These are phyloP conservation scores for Neofusicoccum cordaticola DNA, from an alignment of 2,329 filamentous ascomycete species.

Conservation along the genomic window DNA sequence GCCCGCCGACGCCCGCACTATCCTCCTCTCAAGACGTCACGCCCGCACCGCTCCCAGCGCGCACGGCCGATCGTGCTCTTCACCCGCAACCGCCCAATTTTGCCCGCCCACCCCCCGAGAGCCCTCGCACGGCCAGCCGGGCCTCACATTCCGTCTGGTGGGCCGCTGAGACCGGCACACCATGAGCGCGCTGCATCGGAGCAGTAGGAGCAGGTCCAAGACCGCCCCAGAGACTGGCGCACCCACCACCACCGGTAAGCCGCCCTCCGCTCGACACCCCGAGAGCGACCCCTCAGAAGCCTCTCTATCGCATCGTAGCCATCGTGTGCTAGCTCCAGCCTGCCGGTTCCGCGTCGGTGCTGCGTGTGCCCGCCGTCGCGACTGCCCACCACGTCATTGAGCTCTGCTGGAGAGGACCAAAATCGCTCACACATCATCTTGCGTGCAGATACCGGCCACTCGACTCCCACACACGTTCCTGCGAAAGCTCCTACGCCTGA, in stretches of 20 bases:
- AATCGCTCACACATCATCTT: background rate
- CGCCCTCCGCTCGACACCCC: background rate
- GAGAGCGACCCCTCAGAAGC: background rate
- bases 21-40: background rate
- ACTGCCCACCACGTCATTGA: conserved; percentile 11
- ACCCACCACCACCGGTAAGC: conserved; percentile 11
- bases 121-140: background rate
- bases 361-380: background rate
- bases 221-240: conserved; percentile 27
- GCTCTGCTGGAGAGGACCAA: background rate
- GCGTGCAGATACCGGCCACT: background rate
- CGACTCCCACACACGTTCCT: conserved; percentile 8
- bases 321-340: background rate
- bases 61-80: conserved; percentile 11
- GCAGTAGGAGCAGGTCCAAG: conserved; percentile 36
- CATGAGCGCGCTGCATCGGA: conserved; percentile 38
- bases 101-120: background rate
- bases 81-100: conserved; percentile 16
- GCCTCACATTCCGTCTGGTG: background rate
- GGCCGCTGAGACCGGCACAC: conserved; percentile 30
- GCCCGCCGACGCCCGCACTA: background rate
- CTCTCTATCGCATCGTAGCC: background rate
- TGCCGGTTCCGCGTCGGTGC: background rate
- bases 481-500: conserved; percentile 17
- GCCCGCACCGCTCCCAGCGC: conserved; percentile 9